Percentiles rank a stretch among this genome's conserved stretches.
Evolutionary conservation across 75 land plant genomes (phyloP).

Genomic region (Ceratopteris richardii): DNA sequence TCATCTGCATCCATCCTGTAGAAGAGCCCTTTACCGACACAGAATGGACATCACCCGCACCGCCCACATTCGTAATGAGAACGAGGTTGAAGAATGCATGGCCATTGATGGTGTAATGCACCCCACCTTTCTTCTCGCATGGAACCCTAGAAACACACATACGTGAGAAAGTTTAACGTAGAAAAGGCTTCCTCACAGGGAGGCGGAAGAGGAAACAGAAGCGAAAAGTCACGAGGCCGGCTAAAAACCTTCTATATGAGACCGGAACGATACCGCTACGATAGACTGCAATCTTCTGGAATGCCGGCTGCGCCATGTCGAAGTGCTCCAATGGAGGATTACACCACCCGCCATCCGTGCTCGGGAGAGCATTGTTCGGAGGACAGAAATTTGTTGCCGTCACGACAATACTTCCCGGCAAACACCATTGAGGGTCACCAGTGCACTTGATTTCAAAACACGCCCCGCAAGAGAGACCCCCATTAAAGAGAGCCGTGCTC

Average conservation of each 20-base stretch:
- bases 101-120: conserved; percentile 54
- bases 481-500: conserved; percentile 13
- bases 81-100: conserved; percentile 56
- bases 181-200: background rate
- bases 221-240: background rate
- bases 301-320: no score
- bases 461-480: conserved; percentile 10
- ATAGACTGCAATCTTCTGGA: conserved; percentile 69
- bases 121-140: conserved; percentile 50
- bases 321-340: conserved; percentile 55
- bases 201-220: conserved; percentile 4
- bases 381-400: conserved; percentile 76
- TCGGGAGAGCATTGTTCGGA: conserved; percentile 67
- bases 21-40: conserved; percentile 54
- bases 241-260: conserved; percentile 45
- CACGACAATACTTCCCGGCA: conserved; percentile 30
- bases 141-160: conserved; percentile 24
- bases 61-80: conserved; percentile 48
- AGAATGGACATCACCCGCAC: conserved; percentile 46
- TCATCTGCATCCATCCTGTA: conserved; percentile 43
- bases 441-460: conserved; percentile 13
- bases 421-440: background rate
- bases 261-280: conserved; percentile 59
- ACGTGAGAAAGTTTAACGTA: background rate
- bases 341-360: conserved; percentile 56